Base-by-base conservation (phyloP, 2,329 filamentous ascomycete genomes). In the Calonectria pseudoturangicola region DNA sequence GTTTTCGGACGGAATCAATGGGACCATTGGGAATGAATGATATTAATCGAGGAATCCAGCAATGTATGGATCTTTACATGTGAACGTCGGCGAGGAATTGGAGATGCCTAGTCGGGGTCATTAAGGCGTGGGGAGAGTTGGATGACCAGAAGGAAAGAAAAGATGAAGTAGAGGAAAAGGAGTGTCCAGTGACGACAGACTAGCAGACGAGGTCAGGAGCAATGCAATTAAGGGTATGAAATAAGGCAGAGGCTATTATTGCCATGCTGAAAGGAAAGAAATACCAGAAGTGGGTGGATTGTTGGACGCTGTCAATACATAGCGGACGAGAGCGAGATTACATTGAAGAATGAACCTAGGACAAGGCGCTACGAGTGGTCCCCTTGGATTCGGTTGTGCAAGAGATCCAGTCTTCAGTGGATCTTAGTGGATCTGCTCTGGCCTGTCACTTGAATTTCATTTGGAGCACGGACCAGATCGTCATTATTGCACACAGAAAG, bases 351-450 rank as follows among this genome's bases (percentile, higher is more conserved):
- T 21, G 1, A 56, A 8, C 30, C n/a, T 36, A 21, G 51, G 30
- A 12, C 33, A 58, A 27, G 54, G 54, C 18, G 30, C 10, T 7
- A n/a, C 41, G 21, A 58, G 33, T 58, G 33, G 33, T 10, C 36
- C 54, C 54, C 54, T 28, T 15, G 30, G 54, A 28, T 33, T 60
- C 54, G 54, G 54, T 41, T 41, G 21, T 60, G 33, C 54, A 60
- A 41, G 33, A 60, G 15, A 18, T n/a, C 33, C 54, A 60, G 36
- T 5, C 3, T 41, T 28, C 21, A 41, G 54, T 60, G 36, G 54
- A 60, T 60, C 6, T 28, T 60, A 30, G 54, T 60, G 54, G 36
- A 60, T 41, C 41, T 41, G 21, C 21, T 36, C 12, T 7, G 36
- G 21, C 21, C 54, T 28, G 21, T 58, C 13, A 41, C 21, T 41